Conservation (phyloP, 2,329 filamentous ascomycete species). For the Epichloe bromicola region DNA sequence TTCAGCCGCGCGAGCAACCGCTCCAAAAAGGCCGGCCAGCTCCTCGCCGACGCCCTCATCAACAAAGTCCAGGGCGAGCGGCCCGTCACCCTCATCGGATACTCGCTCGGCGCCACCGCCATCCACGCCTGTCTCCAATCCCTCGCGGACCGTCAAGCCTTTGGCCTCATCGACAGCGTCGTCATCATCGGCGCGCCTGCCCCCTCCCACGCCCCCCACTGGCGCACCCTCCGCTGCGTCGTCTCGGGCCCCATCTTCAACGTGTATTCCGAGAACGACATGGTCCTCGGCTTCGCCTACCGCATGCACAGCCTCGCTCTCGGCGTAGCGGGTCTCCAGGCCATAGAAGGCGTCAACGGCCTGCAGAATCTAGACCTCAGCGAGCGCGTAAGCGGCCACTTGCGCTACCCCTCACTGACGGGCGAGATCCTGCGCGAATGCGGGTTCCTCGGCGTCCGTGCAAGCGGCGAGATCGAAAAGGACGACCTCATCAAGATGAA, state of each 20-base stretch:
- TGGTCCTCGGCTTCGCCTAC: constrained; percentile 78
- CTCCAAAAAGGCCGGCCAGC: constrained; percentile 66
- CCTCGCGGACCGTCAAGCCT: constrained; percentile 65
- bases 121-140: constrained; percentile 71
- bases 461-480: constrained; percentile 34
- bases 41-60: constrained; percentile 71
- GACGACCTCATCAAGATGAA: constrained; percentile 37
- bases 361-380: constrained; percentile 45
- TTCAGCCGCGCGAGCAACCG: constrained; percentile 65
- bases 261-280: constrained; percentile 77
- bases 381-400: constrained; percentile 38
- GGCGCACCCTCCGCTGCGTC: constrained; percentile 64
- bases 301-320: constrained; percentile 70
- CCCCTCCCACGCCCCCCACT: constrained; percentile 56
- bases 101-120: constrained; percentile 67
- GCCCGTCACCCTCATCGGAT: constrained; percentile 68
- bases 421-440: constrained; percentile 39
- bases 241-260: constrained; percentile 77
- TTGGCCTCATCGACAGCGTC: constrained; percentile 72
- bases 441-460: constrained; percentile 34
- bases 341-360: constrained; percentile 52
- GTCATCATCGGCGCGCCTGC: constrained; percentile 73
- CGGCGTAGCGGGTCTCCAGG: constrained; percentile 73
- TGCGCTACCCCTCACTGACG: constrained; percentile 38
- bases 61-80: constrained; percentile 73